These are phyloP conservation scores for Willaertia magna DNA, from an alignment of 208 protist species.

Conservation along the genomic window DNA sequence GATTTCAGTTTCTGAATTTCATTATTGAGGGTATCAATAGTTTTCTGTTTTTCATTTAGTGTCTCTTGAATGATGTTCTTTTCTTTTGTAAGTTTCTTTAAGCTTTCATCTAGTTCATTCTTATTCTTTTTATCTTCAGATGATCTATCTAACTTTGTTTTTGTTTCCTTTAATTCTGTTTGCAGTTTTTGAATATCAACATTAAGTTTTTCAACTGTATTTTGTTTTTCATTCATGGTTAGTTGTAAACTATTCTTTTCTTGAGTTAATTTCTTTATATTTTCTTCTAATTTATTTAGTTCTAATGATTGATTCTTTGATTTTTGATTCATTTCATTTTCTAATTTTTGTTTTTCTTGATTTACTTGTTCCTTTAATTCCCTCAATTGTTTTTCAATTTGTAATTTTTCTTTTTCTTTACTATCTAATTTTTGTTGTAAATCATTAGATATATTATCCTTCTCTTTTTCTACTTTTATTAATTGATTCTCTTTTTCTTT, in stretches of 20 bases:
- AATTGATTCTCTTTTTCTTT: slow-evolving; percentile 17
- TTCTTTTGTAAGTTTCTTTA: slow-evolving; percentile 13
- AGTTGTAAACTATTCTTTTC: slow-evolving; percentile 16
- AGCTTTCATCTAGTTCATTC: slow-evolving; percentile 15
- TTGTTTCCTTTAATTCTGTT: too few relatives aligned
- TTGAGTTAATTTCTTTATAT: slow-evolving; percentile 13
- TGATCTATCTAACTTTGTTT: too few relatives aligned
- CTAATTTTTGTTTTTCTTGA: slow-evolving; percentile 22
- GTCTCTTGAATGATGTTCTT: slow-evolving; percentile 10
- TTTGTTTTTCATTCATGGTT: slow-evolving; percentile 12
- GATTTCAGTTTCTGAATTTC: too few relatives aligned
- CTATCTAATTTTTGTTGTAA: slow-evolving; percentile 2
- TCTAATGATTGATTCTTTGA: too few relatives aligned
- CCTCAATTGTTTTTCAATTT: slow-evolving; percentile 15
- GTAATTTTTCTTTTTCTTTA: slow-evolving; percentile 14
- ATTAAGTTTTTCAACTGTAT: neutral
- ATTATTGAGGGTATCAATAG: slow-evolving; percentile 18
- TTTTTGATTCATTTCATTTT: neutral
- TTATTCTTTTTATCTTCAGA: neutral
- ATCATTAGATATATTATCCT: neutral
- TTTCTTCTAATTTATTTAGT: slow-evolving; percentile 19
- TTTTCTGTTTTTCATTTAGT: slow-evolving; percentile 13
- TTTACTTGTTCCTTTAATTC: slow-evolving; percentile 16
- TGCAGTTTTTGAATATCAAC: neutral
- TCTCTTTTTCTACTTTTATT: slow-evolving; percentile 16